These are phyloP conservation scores for Agaricus subrufescens DNA, from an alignment of 768 basidiomycete species.

Conservation along the genomic window DNA sequence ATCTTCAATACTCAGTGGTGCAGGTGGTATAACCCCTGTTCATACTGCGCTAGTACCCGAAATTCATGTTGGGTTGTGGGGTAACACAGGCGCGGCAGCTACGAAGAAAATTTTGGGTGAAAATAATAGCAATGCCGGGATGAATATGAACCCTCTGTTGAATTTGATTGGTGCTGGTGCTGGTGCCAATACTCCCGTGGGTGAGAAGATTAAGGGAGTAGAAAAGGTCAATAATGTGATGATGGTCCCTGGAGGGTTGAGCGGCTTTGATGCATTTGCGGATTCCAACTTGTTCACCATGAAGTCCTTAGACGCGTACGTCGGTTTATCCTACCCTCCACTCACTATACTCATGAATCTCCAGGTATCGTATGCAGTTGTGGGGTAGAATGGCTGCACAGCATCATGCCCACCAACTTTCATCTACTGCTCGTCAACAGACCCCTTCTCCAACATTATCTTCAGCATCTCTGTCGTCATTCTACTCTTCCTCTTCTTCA, in stretches of 20 bases:
- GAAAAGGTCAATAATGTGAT: slow-evolving; percentile 6
- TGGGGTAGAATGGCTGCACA: slow-evolving; percentile 90
- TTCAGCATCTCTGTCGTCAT: no score
- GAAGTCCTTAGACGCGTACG: slow-evolving; percentile 79
- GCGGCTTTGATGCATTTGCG: slow-evolving; percentile 71
- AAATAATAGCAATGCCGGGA: slow-evolving; percentile 13
- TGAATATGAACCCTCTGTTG: slow-evolving; percentile 67
- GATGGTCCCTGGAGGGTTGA: slow-evolving; percentile 12
- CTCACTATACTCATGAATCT: slow-evolving; percentile 6
- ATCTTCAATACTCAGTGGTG: slow-evolving; percentile 39
- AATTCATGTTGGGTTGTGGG: slow-evolving; percentile 22
- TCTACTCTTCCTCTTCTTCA: no score
- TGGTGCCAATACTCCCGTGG: slow-evolving; percentile 11
- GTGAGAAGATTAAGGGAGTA: slow-evolving; percentile 5
- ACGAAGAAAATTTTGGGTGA: slow-evolving; percentile 2
- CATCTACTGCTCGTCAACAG: background rate
- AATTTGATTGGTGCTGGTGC: slow-evolving; percentile 40
- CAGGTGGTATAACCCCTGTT: slow-evolving; percentile 68
- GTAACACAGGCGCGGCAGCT: background rate
- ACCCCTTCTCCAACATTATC: no score
- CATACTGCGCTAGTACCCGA: slow-evolving; percentile 83
- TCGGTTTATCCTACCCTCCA: slow-evolving; percentile 15
- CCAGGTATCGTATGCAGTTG: slow-evolving; percentile 80
- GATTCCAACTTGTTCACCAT: slow-evolving; percentile 83
- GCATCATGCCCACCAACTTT: slow-evolving; percentile 36